A percentile compares a stretch with the other conserved stretches of the same genome.
Evolutionary conservation across 1,139 yeast genomes (phyloP).

Genomic region (Scheffersomyces illinoinensis): DNA sequence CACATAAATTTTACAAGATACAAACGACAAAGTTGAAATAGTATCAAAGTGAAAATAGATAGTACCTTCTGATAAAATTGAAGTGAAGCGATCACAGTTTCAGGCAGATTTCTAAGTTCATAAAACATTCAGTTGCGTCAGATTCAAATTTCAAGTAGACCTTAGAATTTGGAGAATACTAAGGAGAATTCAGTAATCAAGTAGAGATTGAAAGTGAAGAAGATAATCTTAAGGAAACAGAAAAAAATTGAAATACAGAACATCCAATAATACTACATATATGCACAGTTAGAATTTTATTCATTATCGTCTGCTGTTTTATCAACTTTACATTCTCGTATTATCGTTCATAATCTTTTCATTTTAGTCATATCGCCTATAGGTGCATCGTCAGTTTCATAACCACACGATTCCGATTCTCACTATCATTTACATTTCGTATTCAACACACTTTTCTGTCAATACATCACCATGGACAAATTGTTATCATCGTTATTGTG

Average conservation of each 20-base stretch:
- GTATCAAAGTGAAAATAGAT: no score
- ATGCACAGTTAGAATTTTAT: background rate
- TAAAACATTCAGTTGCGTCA: no score
- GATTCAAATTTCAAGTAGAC: no score
- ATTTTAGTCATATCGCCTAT: background rate
- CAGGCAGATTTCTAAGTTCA: no score
- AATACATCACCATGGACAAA: constrained; percentile 19
- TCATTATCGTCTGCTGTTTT: background rate
- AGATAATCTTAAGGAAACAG: background rate
- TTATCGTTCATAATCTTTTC: background rate
- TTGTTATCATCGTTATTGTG: constrained; percentile 39
- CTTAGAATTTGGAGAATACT: no score
- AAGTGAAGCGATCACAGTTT: no score
- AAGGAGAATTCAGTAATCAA: no score
- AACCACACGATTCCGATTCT: background rate
- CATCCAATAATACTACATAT: background rate
- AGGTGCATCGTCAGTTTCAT: background rate
- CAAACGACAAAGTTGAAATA: background rate
- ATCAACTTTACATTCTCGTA: background rate
- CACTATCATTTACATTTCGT: background rate
- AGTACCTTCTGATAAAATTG: no score
- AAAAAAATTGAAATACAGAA: no score
- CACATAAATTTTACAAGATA: background rate
- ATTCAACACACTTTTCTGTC: background rate
- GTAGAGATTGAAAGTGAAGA: no score